These are phyloP conservation scores for Planoprotostelium fungivorum DNA, from an alignment of 78 protist genomes.

Conservation along the genomic window DNA sequence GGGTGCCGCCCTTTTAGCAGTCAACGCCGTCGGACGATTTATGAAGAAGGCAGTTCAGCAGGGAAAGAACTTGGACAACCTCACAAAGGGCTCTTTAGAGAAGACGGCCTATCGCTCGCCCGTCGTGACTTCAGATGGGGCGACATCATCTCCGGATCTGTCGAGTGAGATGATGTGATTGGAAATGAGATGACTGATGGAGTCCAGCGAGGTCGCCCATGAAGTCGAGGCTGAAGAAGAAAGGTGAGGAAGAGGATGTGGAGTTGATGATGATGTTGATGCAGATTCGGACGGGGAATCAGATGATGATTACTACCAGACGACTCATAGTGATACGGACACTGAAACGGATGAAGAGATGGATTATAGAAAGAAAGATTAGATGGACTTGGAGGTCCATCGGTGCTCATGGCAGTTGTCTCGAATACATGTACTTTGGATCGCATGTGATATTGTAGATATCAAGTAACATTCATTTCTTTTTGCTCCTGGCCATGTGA, in stretches of 20 bases:
- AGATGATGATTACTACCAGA: neutral
- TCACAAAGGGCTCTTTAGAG: neutral
- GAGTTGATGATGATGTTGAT: neutral
- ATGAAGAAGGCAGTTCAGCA: neutral
- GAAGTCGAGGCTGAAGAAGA: neutral
- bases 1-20: neutral
- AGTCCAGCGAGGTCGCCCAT: neutral
- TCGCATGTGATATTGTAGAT: no score
- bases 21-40: neutral
- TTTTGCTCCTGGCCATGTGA: no score
- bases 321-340: neutral
- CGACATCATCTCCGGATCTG: neutral
- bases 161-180: neutral
- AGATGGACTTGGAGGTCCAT: no score
- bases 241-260: neutral
- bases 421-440: no score
- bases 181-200: neutral
- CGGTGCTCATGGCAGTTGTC: no score
- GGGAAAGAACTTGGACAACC: neutral
- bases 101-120: neutral
- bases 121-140: neutral
- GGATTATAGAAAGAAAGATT: no score
- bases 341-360: neutral
- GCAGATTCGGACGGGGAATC: neutral
- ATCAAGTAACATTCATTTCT: no score